Evolutionary conservation across 2,329 filamentous ascomycete species (phyloP), one percentile per base, ranked within the genome.

Genomic region (Bipolaris cookei): DNA sequence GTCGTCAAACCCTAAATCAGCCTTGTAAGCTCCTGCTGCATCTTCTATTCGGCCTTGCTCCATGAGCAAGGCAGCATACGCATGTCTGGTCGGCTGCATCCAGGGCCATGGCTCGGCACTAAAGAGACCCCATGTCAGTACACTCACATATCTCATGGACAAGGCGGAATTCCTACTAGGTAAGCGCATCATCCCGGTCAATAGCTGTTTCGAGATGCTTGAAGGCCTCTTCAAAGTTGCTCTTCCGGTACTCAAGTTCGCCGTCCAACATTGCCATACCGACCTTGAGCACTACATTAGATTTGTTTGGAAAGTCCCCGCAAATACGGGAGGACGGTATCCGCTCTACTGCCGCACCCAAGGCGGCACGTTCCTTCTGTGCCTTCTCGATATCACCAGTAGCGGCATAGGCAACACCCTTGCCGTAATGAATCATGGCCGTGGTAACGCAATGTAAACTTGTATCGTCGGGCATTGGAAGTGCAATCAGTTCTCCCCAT

Each of bases 11-110:
- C 78, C 78, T 13, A 80, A 65, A 64, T 80, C 78, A 6, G 73
- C 78, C 14, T 64, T 71, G 42, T 79, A 79, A 10, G 72, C 72
- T 7, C 66, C 62, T 13, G 70, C 66, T 5, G 78, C 78, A 49
- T 79, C 74, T 51, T 76, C 70, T 4, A 77, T 60, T 14, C 59
- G 63, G n/a, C 83, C 85, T 66, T 89, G 88, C 68, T 92, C 89
- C 11, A 90, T 79, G 28, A 90, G 71, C 3, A 92, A 78, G 0
- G 89, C 89, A 1, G 86, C 89, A 48, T 88, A 88, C 0, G 89
- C 89, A 71, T 92, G 89, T 3, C 88, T 80, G 0, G 86, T 84
- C 0, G 89, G 89, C 68, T 90, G 87, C 88, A 92, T 91, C 89
- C 89, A 92, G 0, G 87, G 88, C 89, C 89, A 91, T 0, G 90